Evolutionary conservation across 1,284 basidiomycete species (phyloP), one percentile per base, ranked within the genome.

Genomic region (Microbotryum scabiosae): DNA sequence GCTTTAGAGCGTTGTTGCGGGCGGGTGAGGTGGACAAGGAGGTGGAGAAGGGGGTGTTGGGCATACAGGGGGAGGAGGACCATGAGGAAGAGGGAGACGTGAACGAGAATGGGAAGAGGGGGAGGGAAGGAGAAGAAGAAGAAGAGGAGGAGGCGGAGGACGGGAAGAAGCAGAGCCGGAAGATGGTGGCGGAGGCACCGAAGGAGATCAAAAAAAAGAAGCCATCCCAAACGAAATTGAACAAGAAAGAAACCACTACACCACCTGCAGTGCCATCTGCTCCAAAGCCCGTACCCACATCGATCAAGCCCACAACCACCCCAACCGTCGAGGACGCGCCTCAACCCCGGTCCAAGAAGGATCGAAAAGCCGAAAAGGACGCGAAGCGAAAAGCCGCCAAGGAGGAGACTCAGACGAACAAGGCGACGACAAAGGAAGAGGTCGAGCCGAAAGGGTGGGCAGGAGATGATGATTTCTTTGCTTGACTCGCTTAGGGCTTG

Each of bases 51-150:
- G 66, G 66, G 1, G 62, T 66, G n/a, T 41, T 68, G 23, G 66
- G 53, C 18, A 68, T 68, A 21, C 64, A 66, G 43, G 66, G 64
- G 1, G 66, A 66, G 51, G 62, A 64, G 51, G 66, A 68, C 30
- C 51, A 47, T 5, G 25, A 41, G 7, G 61, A 51, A 1, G 30
- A 23, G 10, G 50, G 5, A 6, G 16, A 18, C 5, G 44, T 46
- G 26, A 49, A 44, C 60, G 5, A 51, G 25, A 48, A 16, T 30
- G 30, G 48, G 14, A 9, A 18, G 51, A 2, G 28, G 48, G n/a
- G 30, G 36, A 20, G 52, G n/a, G 6, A 30, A 54, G 25, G 44
- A 54, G 30, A 20, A 5, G n/a, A 18, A 4, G 44, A 49, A 26
- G 53, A 44, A 58, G 8, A 51, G 30, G 52, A 10, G 48, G n/a